These are phyloP conservation scores for Ampelomyces quisqualis DNA, from an alignment of 2,329 filamentous ascomycete genomes.

Conservation along the genomic window DNA sequence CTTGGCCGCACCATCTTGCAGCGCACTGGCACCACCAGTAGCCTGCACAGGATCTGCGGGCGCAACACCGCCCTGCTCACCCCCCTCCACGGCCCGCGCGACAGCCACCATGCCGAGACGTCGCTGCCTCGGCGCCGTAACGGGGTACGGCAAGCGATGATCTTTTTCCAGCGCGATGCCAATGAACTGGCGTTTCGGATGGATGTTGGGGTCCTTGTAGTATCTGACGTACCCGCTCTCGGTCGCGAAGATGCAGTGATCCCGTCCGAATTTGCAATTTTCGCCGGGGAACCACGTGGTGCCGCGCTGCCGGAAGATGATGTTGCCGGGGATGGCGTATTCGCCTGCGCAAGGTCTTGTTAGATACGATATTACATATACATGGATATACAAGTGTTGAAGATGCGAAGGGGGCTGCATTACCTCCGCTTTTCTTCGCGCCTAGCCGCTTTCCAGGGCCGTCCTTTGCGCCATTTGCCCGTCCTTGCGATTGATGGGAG, in stretches of 20 bases:
- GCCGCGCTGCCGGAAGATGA: conserved; percentile 95
- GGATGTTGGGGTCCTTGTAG: conserved; percentile 81
- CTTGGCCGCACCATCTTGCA: too few species aligned
- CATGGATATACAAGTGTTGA: too few species aligned
- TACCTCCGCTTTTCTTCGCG: conserved; percentile 88
- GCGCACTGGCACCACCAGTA: too few species aligned
- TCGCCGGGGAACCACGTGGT: conserved; percentile 94
- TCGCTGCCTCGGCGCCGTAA: conserved; percentile 71
- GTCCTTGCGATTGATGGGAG: conserved; percentile 64
- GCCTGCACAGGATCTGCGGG: too few species aligned
- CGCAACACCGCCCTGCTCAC: too few species aligned
- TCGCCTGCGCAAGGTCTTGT: conserved; percentile 61
- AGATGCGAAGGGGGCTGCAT: too few species aligned
- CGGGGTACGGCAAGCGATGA: conserved; percentile 75
- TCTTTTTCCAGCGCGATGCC: conserved; percentile 84
- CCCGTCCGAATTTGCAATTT: conserved; percentile 90
- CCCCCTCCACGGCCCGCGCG: conserved; percentile 24
- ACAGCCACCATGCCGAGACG: conserved; percentile 71
- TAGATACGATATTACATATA: background rate
- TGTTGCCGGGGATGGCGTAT: conserved; percentile 93
- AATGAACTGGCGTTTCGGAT: conserved; percentile 91
- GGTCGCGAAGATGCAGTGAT: conserved; percentile 91
- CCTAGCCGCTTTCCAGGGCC: conserved; percentile 83
- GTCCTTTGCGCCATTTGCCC: conserved; percentile 69
- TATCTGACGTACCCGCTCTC: conserved; percentile 91